Evolutionary conservation across 2,329 filamentous ascomycete species (phyloP), one percentile per base, ranked within the genome.

Genomic region (Beauveria brongniartii): DNA sequence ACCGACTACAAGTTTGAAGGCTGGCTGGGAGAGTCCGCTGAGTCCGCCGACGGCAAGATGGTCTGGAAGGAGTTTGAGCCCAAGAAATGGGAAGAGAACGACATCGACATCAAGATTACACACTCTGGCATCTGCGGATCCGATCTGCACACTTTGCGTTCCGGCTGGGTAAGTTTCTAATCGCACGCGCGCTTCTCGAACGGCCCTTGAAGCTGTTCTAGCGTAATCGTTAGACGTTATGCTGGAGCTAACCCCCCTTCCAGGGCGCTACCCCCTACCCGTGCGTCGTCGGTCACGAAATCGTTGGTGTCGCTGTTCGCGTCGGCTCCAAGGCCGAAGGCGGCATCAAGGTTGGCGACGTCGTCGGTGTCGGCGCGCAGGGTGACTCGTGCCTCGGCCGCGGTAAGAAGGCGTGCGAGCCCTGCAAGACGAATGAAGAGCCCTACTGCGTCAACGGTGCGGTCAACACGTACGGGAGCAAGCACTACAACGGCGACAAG

Each of bases 71-170:
- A 80, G 61, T 87, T 81, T 60, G 77, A 84, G 71, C 84, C 84
- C 43, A 88, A 88, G 76, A 72, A 74, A n/a, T 88, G 84, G 81
- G 80, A 84, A 50, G 85, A 88, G 69, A 81, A 78, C 28, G 84
- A 88, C 64, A 73, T 89, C 59, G 86, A 89, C 67, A 85, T 89
- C 65, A 77, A 82, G 67, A 74, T 89, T 64, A 81, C 82, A 3
- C 84, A 88, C 74, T 88, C 84, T 67, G 85, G 86, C 63, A 80
- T 89, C 64, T 89, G 86, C 68, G 85, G 83, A 59, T 81, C 80
- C 0, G 85, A 88, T 64, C 55, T 87, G 41, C 84, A 88, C 72
- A 80, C 75, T 5, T 74, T 87, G 3, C 76, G 79, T 43, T 82
- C 80, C 1, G 84, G 80, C 52, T 83, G 81, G 81, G 73, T 67